Evolutionary conservation across 805 yeast species (phyloP), one percentile per base, ranked within the genome.

Genomic region (Ogataea dorogensis): DNA sequence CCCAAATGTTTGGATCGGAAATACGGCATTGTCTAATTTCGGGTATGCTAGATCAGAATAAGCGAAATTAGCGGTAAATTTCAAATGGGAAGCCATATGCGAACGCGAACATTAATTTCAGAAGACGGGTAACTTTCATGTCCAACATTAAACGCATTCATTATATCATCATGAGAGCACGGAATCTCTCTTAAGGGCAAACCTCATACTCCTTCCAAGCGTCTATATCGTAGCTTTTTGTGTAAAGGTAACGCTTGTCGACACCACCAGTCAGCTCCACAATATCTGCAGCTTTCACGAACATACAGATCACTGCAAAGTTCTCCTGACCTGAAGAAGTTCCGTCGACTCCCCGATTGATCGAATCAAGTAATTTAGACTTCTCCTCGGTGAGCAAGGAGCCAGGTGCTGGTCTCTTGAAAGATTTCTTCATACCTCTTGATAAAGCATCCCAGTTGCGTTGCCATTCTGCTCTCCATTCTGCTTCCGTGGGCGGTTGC

Each of bases 291-390:
- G 70, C 65, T 35, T 85, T 82, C 24, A 81, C 71, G 51, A 84
- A 77, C 64, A 86, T 58, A 24, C 82, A 78, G 18, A 84, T 75
- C 16, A 85, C 75, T 1, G 78, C 77, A 54, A 82, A 86, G 56
- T 84, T 78, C 52, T 77, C 79, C 37, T 71, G 61, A 10, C 74
- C 76, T 1, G 81, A 78, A 17, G 75, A 76, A 19, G 75, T 79
- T 6, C 95, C 95, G 59, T 86, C 95, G 12, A 86, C 95, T 9
- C 95, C 91, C 48, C 95, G 70, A 31, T 74, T 68, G 30, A 86
- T 80, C 34, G 84, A 75, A 58, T 86, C 95, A 28, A 86, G 60
- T 38, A 68, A 56, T 47, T 75, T 75, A 23, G 68, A 66, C 38
- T 75, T 75, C 26, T 76, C 79, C 6, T 66, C 67, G 8, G 75